Conservation (phyloP, 2,329 filamentous ascomycete genomes). For the Zopfia rhizophila region DNA sequence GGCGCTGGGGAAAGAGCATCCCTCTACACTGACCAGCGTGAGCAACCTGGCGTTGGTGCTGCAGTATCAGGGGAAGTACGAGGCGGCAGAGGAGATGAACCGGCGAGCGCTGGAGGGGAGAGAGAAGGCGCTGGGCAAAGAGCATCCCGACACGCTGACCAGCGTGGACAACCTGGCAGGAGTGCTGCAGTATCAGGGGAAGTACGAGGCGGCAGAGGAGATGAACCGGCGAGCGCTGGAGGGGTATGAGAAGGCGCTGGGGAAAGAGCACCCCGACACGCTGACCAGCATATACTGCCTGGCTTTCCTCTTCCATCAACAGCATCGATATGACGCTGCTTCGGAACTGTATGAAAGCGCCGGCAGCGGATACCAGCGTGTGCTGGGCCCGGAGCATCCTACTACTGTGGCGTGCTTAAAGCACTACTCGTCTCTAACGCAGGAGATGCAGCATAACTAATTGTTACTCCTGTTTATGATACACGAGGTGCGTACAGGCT, state of each 20-base stretch:
- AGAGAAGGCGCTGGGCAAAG: too few species aligned
- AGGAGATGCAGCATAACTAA: slow-evolving; percentile 7
- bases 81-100: too few species aligned
- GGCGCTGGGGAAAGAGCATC: not conserved
- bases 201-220: slow-evolving; percentile 13
- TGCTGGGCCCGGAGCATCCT: slow-evolving; percentile 22
- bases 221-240: slow-evolving; percentile 10
- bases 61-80: too few species aligned
- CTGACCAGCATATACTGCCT: slow-evolving; percentile 18
- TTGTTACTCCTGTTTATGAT: too few species aligned
- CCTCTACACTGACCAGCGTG: too few species aligned
- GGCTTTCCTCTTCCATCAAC: slow-evolving; percentile 17
- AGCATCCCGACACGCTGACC: too few species aligned
- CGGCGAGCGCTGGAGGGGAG: too few species aligned
- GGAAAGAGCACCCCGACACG: slow-evolving; percentile 15
- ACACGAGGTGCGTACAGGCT: too few species aligned
- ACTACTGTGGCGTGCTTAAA: slow-evolving; percentile 15
- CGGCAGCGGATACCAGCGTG: slow-evolving; percentile 13
- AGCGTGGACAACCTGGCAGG: too few species aligned
- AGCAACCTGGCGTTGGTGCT: too few species aligned
- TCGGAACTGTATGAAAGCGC: slow-evolving; percentile 22
- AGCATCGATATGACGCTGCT: slow-evolving; percentile 20
- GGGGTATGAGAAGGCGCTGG: slow-evolving; percentile 8
- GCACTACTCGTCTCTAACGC: slow-evolving; percentile 4
- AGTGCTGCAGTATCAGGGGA: slow-evolving; percentile 13